Evolutionary conservation across 768 basidiomycete genomes (phyloP), one percentile per base, ranked within the genome.

Genomic region (Suillus subluteus): DNA sequence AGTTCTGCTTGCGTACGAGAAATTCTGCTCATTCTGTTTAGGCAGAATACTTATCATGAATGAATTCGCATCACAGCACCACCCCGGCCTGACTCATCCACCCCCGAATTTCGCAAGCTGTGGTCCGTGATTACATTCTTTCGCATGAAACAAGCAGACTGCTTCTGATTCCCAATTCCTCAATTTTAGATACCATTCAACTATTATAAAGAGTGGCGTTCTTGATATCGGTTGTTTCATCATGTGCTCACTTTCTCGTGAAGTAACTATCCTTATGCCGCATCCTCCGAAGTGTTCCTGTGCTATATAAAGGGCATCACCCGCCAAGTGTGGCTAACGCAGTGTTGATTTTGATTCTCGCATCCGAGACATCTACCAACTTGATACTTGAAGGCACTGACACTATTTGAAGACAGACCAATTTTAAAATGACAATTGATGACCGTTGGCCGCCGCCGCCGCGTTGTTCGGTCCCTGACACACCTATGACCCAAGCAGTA

Each of bases 121-220:
- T 30, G 41, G 26, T 61, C 59, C 26, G 26, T 43, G 40, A 26
- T 30, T 30, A 40, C 8, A 56, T 56, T 35, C 11, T 56, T 56
- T 56, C 58, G 40, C 16, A 8, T 41, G 58, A 40, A 59, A 40
- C 38, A 59, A 26, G 38, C 38, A 18, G 23, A 59, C 35, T 32
- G 56, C 56, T 62, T 62, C 63, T 64, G 6, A 41, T 61, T 43
- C 59, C 41, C 26, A 30, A 43, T 61, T 35, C 55, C 18, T 35
- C 18, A 6, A 32, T 55, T 56, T 43, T 43, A 43, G 59, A 61
- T 59, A 26, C 16, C 40, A 43, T 61, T 41, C 3, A 5, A 41
- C 7, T 30, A 2, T 21, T 16, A 59, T 59, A 38, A 61, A 12
- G 41, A 41, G 59, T 26, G 26, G 40, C 59, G 41, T 30, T 21